phyloP scores from a whole-genome alignment of 768 basidiomycete species.

The Clathrus columnatus region DNA sequence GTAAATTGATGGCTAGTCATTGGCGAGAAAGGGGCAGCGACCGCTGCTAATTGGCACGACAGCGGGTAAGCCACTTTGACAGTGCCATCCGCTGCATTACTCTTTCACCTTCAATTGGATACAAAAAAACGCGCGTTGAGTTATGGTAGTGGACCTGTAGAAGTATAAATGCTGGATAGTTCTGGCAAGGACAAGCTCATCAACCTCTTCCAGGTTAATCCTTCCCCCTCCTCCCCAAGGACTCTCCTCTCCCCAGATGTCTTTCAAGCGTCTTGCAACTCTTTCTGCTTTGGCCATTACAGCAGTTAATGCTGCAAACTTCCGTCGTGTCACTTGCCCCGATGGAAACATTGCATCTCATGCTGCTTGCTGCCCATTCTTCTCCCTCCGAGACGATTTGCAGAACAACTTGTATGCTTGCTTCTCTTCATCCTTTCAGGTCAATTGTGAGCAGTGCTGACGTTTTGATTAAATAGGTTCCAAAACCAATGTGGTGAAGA shows the following conservation, averaged over 20 bases:
- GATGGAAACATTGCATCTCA: slow-evolving; percentile 1
- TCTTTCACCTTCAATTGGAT: background rate
- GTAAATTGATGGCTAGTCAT: too few species aligned
- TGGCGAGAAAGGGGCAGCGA: background rate
- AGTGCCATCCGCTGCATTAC: background rate
- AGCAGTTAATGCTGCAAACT: slow-evolving; percentile 3
- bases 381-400: slow-evolving; percentile 8
- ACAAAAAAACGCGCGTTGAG: background rate
- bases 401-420: slow-evolving; percentile 7
- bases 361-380: slow-evolving; percentile 7
- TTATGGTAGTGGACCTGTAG: background rate
- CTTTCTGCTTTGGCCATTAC: background rate
- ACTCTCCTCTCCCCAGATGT: background rate
- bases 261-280: background rate
- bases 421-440: background rate
- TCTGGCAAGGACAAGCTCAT: background rate
- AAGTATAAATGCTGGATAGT: background rate
- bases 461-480: slow-evolving; percentile 1
- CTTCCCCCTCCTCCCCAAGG: background rate
- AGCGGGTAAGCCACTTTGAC: background rate
- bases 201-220: background rate
- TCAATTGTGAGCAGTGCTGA: background rate
- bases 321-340: slow-evolving; percentile 7
- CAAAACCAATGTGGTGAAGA: slow-evolving; percentile 24
- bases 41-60: background rate